Conservation (phyloP, 2,329 filamentous ascomycete genomes). For the Trichoderma sp. region DNA sequence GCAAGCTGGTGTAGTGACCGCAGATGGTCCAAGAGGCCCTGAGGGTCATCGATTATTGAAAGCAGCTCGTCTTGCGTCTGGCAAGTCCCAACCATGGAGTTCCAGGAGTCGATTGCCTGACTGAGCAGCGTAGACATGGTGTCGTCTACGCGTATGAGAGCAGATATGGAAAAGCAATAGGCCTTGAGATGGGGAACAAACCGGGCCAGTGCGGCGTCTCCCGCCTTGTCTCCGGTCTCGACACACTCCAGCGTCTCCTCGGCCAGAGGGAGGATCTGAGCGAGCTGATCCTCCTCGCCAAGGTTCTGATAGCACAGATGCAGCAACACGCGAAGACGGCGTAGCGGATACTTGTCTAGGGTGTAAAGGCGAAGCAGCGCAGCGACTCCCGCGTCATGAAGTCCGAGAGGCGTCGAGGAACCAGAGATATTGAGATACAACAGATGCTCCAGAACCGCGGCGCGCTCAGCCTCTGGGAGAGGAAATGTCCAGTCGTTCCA, state of each 20-base stretch:
- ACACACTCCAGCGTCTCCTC: conserved; percentile 44
- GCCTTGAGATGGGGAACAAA: conserved; percentile 55
- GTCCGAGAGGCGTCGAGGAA: conserved; percentile 41
- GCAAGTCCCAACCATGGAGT: conserved; percentile 44
- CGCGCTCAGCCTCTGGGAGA: conserved; percentile 54
- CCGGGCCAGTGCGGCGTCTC: conserved; percentile 49
- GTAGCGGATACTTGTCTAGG: conserved; percentile 53
- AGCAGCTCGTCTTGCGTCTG: conserved; percentile 47
- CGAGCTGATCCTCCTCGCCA: conserved; percentile 47
- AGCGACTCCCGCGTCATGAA: conserved; percentile 51
- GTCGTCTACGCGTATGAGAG: conserved; percentile 45
- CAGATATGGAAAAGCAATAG: conserved; percentile 49
- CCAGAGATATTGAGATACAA: conserved; percentile 54
- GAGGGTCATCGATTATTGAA: conserved; percentile 52
- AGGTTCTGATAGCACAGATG: conserved; percentile 53
- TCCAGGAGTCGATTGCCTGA: conserved; percentile 50
- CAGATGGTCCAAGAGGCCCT: conserved; percentile 53
- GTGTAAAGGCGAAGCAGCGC: conserved; percentile 55
- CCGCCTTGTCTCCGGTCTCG: conserved; percentile 43
- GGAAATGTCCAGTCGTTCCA: conserved; percentile 59
- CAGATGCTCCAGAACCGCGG: conserved; percentile 63
- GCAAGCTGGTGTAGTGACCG: conserved; percentile 55
- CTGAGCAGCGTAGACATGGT: conserved; percentile 39
- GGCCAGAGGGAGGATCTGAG: conserved; percentile 46
- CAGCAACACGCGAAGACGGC: conserved; percentile 55